phyloP scores from a whole-genome alignment of 2,329 filamentous ascomycete species.

The Leptographium radiaticola region DNA sequence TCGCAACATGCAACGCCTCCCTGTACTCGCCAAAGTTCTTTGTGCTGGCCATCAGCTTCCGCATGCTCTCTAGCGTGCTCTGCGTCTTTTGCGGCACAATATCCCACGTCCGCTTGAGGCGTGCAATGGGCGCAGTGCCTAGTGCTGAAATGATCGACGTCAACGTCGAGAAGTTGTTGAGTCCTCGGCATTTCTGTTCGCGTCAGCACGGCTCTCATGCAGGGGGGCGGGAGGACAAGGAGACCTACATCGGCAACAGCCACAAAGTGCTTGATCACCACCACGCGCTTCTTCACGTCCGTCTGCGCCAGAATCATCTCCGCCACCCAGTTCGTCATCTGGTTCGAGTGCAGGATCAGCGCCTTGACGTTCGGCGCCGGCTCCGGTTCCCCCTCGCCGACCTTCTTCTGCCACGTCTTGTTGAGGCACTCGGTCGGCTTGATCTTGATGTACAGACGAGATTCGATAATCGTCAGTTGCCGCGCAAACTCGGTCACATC shows the following conservation, averaged over 20 bases:
- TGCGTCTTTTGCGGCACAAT: conserved; percentile 80
- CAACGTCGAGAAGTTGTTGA: conserved; percentile 96
- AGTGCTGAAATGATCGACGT: conserved; percentile 96
- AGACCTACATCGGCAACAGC: conserved; percentile 76
- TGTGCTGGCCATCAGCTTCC: conserved; percentile 87
- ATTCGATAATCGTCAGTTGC: conserved; percentile 94
- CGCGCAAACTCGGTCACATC: conserved; percentile 94
- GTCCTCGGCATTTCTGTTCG: conserved; percentile 71
- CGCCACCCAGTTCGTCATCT: conserved; percentile 98
- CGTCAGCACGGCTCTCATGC: conserved; percentile 9
- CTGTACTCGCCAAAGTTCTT: conserved; percentile 98
- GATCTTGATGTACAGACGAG: conserved; percentile 86
- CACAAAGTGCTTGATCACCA: conserved; percentile 98
- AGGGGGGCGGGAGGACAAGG: not conserved
- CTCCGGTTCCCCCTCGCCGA: conserved; percentile 66
- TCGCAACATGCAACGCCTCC: conserved; percentile 81
- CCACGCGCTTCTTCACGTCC: conserved; percentile 89
- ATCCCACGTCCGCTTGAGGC: conserved; percentile 86
- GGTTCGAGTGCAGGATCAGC: conserved; percentile 93
- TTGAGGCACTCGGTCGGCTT: conserved; percentile 92
- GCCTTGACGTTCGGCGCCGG: conserved; percentile 91
- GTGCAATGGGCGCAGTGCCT: conserved; percentile 87
- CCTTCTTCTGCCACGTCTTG: conserved; percentile 98
- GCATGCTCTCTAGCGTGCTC: conserved; percentile 74
- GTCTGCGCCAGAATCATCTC: conserved; percentile 95